Percentiles rank a stretch among this genome's conserved stretches.
phyloP scores from a whole-genome alignment of 345 rosid genomes.

The Salix dunnii region DNA sequence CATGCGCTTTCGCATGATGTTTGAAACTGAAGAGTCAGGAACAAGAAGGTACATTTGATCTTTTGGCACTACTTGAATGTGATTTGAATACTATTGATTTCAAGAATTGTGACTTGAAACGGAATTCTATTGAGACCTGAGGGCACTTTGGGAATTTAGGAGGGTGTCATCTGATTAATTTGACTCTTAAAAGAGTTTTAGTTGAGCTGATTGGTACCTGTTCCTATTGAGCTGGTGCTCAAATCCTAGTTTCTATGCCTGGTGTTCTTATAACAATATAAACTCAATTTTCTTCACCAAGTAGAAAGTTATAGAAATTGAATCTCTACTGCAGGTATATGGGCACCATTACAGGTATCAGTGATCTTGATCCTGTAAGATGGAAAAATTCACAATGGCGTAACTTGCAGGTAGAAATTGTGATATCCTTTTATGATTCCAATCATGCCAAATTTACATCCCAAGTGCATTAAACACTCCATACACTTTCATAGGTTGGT shows the following conservation, averaged over 20 bases:
- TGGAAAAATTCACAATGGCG: conserved; percentile 99
- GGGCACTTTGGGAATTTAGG: background rate
- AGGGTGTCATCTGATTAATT: background rate
- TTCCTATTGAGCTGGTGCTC: background rate
- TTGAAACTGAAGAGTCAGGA: conserved; percentile 95
- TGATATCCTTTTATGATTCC: background rate
- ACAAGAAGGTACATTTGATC: conserved; percentile 49
- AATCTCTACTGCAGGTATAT: conserved; percentile 59
- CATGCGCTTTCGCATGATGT: conserved; percentile 95
- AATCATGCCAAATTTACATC: background rate
- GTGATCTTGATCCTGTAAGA: conserved; percentile 82
- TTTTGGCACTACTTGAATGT: background rate
- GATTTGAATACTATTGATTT: background rate
- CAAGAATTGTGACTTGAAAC: background rate
- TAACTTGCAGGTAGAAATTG: conserved; percentile 62
- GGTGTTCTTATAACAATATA: background rate
- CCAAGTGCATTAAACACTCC: background rate
- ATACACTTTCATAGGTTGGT: conserved; percentile 59
- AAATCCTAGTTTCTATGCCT: background rate
- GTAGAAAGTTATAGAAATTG: background rate
- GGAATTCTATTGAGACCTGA: background rate
- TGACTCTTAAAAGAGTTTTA: background rate
- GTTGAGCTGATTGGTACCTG: background rate
- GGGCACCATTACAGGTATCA: conserved; percentile 90
- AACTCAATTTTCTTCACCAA: background rate